Percentiles rank a stretch among this genome's conserved stretches.
phyloP scores from a whole-genome alignment of 192 early-diverging fungal species.

The Chytriomyces confervae region DNA sequence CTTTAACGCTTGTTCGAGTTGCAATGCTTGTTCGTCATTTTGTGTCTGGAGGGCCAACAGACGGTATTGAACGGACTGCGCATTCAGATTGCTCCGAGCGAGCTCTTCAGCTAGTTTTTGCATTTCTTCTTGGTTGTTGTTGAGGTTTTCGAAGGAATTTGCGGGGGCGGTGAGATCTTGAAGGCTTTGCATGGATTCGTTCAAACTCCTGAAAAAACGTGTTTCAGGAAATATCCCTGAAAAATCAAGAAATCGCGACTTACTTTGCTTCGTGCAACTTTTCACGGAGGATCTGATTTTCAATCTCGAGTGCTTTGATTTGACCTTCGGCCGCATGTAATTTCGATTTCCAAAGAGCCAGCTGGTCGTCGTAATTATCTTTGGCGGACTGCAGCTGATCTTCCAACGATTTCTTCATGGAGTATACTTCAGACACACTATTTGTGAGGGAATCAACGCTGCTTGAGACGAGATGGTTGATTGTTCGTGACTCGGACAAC shows the following conservation, averaged over 20 bases:
- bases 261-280: background rate
- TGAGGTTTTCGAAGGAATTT: constrained; percentile 25
- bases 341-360: background rate
- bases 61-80: constrained; percentile 23
- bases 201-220: constrained; percentile 2
- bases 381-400: background rate
- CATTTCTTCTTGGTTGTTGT: background rate
- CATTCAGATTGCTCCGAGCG: background rate
- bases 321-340: background rate
- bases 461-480: constrained; percentile 6
- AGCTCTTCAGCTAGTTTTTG: constrained; percentile 7
- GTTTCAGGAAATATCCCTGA: background rate
- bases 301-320: constrained; percentile 2
- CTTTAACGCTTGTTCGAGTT: constrained; percentile 19
- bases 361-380: background rate
- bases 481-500: background rate
- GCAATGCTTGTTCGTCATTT: background rate
- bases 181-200: constrained; percentile 9
- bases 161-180: constrained; percentile 4
- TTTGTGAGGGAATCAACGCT: constrained; percentile 15
- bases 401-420: background rate
- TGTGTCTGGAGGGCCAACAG: constrained; percentile 17
- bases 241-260: background rate
- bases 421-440: background rate
- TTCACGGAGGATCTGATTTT: background rate